Evolutionary conservation across 306 rosid genomes (phyloP), one percentile per base, ranked within the genome.

Genomic region (Prunus davidiana): DNA sequence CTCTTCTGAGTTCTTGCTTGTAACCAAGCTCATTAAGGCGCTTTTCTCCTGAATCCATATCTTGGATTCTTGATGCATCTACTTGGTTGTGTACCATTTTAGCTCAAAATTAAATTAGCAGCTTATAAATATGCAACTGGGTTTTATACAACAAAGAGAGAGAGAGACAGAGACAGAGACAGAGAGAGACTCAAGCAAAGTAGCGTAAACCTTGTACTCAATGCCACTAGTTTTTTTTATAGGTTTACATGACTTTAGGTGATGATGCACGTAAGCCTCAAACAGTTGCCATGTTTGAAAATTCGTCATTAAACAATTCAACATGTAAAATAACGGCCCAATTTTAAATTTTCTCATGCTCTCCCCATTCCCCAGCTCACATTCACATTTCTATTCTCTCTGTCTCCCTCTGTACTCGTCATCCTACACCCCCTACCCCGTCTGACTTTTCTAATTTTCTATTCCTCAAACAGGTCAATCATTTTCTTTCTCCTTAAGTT

Each of bases 1-100:
- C 91, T 84, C 96, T 84, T 87, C 91, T 85, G 47, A 91, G 86
- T 89, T 91, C 96, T 87, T 88, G 96, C 91, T 91, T 91, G 90
- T 91, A 91, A 66, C 96, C 96, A 76, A 89, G 93, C 81, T 91
- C 96, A 71, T 89, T 87, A 72, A 91, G 96, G 63, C 96, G 82
- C 80, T 87, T 91, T 82, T 91, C 93, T 41, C 87, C 96, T 49
- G 96, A 58, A 91, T 91, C 96, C 89, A 89, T 88, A 32, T 70
- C 47, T 8, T 13, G 71, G 70, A 55, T 63, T 67, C 72, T 80
- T 67, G 75, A 71, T n/a, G 75, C 64, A 30, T 71, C 75, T 71
- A 54, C 64, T 52, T 71, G 64, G 75, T 71, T 71, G 64, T 71
- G 7, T 12, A 14, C 64, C 75, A 71, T 71, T 4, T 51, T 51